Conservation (phyloP, 202 grass and related monocot species). For the Saccharum hybrid region DNA sequence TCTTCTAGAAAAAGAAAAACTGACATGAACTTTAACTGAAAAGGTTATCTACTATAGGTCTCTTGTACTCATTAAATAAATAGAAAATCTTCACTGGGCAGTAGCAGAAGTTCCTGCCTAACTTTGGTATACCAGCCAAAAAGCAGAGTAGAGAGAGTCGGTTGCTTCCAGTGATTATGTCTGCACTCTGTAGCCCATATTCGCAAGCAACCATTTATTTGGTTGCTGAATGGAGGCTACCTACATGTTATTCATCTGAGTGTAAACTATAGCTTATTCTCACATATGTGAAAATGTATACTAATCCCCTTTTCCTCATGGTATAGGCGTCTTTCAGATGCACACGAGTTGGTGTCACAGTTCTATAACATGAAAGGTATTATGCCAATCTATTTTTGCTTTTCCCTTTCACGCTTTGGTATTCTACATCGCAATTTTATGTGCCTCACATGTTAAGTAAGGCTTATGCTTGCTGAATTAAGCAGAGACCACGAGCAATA, state of each 20-base stretch:
- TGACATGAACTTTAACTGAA: neutral
- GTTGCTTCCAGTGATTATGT: neutral
- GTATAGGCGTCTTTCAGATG: slow-evolving; percentile 61
- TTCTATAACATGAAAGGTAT: slow-evolving; percentile 64
- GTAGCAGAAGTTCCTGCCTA: neutral
- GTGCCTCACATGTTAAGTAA: slow-evolving; percentile 22
- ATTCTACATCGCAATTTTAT: neutral
- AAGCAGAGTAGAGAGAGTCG: neutral
- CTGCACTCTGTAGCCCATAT: neutral
- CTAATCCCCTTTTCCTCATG: slow-evolving; percentile 26
- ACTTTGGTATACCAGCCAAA: neutral
- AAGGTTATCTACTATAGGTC: neutral
- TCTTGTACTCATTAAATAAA: neutral
- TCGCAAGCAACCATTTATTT: neutral
- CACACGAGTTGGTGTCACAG: slow-evolving; percentile 60
- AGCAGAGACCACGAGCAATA: slow-evolving; percentile 53
- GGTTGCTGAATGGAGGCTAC: neutral
- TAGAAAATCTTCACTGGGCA: neutral
- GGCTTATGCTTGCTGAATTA: slow-evolving; percentile 33
- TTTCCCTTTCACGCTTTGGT: neutral
- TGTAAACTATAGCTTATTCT: neutral
- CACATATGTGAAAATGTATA: slow-evolving; percentile 15
- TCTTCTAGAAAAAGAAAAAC: neutral
- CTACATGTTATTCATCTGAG: neutral
- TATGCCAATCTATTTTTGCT: slow-evolving; percentile 14